Conservation (phyloP, 176 grass and related monocot genomes). For the Rhipidocladum racemiflorum region DNA sequence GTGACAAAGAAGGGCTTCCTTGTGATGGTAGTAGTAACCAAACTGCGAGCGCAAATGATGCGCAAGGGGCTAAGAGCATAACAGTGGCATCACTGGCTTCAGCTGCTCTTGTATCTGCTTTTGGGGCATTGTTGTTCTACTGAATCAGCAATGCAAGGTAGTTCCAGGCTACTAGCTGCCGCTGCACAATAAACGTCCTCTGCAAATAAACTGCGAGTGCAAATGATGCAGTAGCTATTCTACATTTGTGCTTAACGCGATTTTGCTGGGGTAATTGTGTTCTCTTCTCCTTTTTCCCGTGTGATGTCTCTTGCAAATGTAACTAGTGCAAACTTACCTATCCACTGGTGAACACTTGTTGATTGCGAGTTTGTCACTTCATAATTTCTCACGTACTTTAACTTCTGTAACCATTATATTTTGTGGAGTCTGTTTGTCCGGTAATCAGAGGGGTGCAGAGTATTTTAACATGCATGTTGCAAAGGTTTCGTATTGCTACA, state of each 20-base stretch:
- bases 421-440: neutral
- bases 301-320: neutral
- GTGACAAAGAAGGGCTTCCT: slow-evolving; percentile 16
- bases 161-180: too few relatives aligned
- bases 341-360: neutral
- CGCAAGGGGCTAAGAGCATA: neutral
- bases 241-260: too few relatives aligned
- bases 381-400: neutral
- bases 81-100: neutral
- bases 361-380: neutral
- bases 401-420: neutral
- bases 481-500: neutral
- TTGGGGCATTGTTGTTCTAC: neutral
- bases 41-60: neutral
- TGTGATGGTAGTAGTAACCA: neutral
- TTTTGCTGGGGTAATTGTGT: too few relatives aligned
- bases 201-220: too few relatives aligned
- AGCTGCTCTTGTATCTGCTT: neutral
- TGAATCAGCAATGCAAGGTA: slow-evolving; percentile 28
- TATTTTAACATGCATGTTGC: neutral
- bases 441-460: neutral
- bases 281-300: neutral
- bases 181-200: too few relatives aligned
- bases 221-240: too few relatives aligned
- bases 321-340: neutral